These are phyloP conservation scores for Malania oleifera DNA, from an alignment of 164 flowering plant species.

Conservation along the genomic window DNA sequence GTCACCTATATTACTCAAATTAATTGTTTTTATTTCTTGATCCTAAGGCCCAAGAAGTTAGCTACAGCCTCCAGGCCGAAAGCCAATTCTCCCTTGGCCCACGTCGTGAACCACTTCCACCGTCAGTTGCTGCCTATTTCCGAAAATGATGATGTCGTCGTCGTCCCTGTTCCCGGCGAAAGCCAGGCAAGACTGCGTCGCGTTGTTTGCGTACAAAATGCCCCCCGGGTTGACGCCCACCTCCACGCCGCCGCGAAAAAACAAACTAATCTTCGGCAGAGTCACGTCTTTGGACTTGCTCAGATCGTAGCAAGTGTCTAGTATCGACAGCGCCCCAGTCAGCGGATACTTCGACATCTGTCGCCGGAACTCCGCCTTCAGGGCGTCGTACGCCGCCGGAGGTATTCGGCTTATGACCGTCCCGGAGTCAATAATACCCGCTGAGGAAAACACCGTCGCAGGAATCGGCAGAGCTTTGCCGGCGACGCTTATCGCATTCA, in stretches of 20 bases:
- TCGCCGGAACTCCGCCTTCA: constrained; percentile 32
- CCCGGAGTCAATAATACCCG: constrained; percentile 58
- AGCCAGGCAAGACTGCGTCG: constrained; percentile 35
- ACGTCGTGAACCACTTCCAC: constrained; percentile 40
- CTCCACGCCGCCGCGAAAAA: constrained; percentile 19
- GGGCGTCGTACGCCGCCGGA: constrained; percentile 33
- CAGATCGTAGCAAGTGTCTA: constrained; percentile 69
- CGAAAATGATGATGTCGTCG: constrained; percentile 21
- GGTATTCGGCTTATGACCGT: constrained; percentile 58
- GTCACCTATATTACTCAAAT: too few species aligned
- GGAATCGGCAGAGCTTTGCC: constrained; percentile 2
- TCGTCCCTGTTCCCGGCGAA: constrained; percentile 27
- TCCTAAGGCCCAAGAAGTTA: too few species aligned
- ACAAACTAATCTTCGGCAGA: constrained; percentile 23
- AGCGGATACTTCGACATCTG: constrained; percentile 43
- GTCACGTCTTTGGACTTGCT: constrained; percentile 6
- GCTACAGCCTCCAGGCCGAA: constrained; percentile 33
- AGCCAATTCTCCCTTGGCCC: constrained; percentile 34
- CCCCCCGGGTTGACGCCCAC: constrained; percentile 21
- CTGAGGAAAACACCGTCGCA: not conserved
- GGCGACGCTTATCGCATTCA: constrained; percentile 6
- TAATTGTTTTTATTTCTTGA: too few species aligned
- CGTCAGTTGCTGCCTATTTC: constrained; percentile 42
- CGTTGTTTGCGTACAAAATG: constrained; percentile 9
- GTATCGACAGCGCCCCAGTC: constrained; percentile 31